A percentile compares a stretch with the other conserved stretches of the same genome.
phyloP scores from a whole-genome alignment of 192 early-diverging fungal species.

The Mortierella hygrophila region DNA sequence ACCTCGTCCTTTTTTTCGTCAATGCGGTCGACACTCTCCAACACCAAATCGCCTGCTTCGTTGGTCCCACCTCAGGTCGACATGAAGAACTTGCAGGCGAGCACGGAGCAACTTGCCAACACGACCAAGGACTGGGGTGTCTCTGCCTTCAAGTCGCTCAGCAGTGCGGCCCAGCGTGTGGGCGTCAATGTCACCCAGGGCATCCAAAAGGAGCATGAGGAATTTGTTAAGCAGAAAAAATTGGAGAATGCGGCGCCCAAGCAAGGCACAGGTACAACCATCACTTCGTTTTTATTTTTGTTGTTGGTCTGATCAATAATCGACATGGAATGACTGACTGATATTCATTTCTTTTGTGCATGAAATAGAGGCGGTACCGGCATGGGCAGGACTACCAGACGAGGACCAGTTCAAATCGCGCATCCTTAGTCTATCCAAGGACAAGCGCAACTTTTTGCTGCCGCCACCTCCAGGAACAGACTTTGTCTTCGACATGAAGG shows the following conservation, averaged over 20 bases:
- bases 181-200: constrained; percentile 53
- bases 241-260: constrained; percentile 50
- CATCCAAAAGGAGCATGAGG: constrained; percentile 60
- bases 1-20: constrained; percentile 51
- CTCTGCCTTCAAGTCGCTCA: constrained; percentile 45
- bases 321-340: not conserved
- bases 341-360: not conserved
- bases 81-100: constrained; percentile 38
- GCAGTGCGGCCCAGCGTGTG: constrained; percentile 43
- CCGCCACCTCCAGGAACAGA: constrained; percentile 70
- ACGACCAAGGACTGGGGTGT: constrained; percentile 53
- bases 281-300: not conserved
- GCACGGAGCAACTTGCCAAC: constrained; percentile 47
- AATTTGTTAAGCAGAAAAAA: constrained; percentile 64
- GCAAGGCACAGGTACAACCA: constrained; percentile 52
- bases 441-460: constrained; percentile 73
- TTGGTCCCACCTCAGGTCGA: constrained; percentile 31
- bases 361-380: constrained; percentile 58
- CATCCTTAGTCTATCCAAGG: constrained; percentile 64
- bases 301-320: not conserved
- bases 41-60: constrained; percentile 25
- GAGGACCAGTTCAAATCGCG: constrained; percentile 64
- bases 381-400: constrained; percentile 66
- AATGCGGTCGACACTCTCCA: constrained; percentile 37
- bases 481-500: constrained; percentile 73